Base-by-base conservation (phyloP, 495 filamentous ascomycete species). In the Zalerion maritima region DNA sequence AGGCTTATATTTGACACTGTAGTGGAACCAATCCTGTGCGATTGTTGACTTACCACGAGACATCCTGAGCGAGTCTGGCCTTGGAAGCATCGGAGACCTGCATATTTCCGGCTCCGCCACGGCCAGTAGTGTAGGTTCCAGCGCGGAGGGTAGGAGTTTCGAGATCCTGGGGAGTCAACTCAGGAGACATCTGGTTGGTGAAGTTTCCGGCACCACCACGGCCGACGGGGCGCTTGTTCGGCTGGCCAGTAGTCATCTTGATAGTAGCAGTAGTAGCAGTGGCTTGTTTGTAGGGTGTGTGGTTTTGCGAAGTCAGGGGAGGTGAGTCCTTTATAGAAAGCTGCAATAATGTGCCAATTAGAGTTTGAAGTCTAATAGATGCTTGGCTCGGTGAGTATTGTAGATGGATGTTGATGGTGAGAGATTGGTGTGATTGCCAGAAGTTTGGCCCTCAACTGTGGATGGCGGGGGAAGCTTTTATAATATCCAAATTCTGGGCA, bases 131-230 rank as follows among this genome's bases (percentile, higher is more conserved):
- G 45, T 82, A 86, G 35, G 82, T 57, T 10, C 78, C 60, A 13
- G 65, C 65, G 56, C 92, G 93, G 46, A 94, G 71, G 24, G 71
- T 79, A 0, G 86, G 86, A 3, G 85, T 92, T 39, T 73, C 57
- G 31, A 92, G 66, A 41, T 82, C 78, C 11, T 59, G 45, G 33
- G 72, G 58, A 8, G 57, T 49, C 33, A 64, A 41, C 18, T 52
- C 47, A 7, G 62, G 43, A 21, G 55, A 52, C 37, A 59, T 59
- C 31, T 62, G 55, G 38, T 68, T 67, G 43, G 64, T 66, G 38
- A 87, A 81, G 60, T 92, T 92, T 39, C 83, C 83, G 60, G 60
- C 55, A 45, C 67, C 67, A 42, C 67, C 66, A 32, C 67, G 60
- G 26, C 67, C 67, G 20, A 57, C 57, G 5, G 61, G 60, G 10